Evolutionary conservation across 2,329 filamentous ascomycete species (phyloP).

Genomic region (Ambrosiella cleistominuta): DNA sequence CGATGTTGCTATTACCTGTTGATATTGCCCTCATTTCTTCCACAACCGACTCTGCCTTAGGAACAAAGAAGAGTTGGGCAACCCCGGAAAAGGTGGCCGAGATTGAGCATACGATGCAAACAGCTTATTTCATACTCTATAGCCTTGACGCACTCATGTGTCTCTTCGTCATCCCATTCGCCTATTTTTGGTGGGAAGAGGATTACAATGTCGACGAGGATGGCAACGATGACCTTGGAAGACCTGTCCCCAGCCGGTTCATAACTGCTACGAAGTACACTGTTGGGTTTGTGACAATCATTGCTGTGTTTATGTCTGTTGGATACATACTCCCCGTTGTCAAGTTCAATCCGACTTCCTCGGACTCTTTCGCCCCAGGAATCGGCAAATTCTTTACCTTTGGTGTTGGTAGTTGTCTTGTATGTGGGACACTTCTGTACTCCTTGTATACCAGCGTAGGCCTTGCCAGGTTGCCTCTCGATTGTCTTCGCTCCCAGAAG

Average conservation of each 20-base stretch:
- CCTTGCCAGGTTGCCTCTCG: conserved; percentile 72
- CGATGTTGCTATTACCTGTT: conserved; percentile 79
- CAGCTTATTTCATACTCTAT: conserved; percentile 87
- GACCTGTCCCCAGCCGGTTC: conserved; percentile 49
- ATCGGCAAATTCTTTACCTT: conserved; percentile 61
- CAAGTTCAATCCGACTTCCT: neutral
- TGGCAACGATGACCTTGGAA: conserved; percentile 36
- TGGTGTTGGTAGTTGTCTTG: conserved; percentile 71
- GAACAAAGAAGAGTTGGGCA: conserved; percentile 87
- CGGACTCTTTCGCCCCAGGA: neutral
- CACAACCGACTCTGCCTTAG: conserved; percentile 57
- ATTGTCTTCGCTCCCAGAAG: conserved; percentile 38
- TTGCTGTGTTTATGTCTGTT: conserved; percentile 53
- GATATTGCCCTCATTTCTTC: conserved; percentile 90
- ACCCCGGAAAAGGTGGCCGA: conserved; percentile 61
- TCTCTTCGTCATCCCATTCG: conserved; percentile 76
- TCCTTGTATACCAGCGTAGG: conserved; percentile 77
- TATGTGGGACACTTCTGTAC: conserved; percentile 71
- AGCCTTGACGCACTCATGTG: conserved; percentile 82
- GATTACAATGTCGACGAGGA: conserved; percentile 77
- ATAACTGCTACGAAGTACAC: conserved; percentile 87
- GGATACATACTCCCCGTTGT: neutral
- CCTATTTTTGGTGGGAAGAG: conserved; percentile 97
- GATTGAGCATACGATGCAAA: conserved; percentile 63
- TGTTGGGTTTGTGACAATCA: conserved; percentile 60